Conservation (phyloP, 2,329 filamentous ascomycete species). For the Ceratocystis huliohia region DNA sequence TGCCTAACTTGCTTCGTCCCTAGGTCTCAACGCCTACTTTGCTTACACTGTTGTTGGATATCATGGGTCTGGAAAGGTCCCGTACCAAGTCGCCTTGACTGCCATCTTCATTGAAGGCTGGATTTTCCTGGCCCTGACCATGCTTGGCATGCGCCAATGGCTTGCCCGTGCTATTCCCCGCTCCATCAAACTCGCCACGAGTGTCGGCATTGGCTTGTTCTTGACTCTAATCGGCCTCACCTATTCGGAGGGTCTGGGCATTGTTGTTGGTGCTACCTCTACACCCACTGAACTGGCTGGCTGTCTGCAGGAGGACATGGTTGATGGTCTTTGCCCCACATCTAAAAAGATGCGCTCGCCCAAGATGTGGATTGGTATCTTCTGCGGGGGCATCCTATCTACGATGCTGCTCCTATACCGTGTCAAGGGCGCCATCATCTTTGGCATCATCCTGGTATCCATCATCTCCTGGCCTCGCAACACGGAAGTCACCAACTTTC, state of each 20-base stretch:
- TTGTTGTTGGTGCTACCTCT: slow-evolving; percentile 53
- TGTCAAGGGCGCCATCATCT: slow-evolving; percentile 75
- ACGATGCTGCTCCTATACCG: slow-evolving; percentile 73
- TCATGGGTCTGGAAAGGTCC: slow-evolving; percentile 59
- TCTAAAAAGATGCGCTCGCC: slow-evolving; percentile 67
- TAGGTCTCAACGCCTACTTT: slow-evolving; percentile 70
- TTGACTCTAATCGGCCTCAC: slow-evolving; percentile 63
- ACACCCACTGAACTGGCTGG: slow-evolving; percentile 67
- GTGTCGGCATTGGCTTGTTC: slow-evolving; percentile 76
- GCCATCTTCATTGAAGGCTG: slow-evolving; percentile 83
- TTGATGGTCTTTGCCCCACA: slow-evolving; percentile 43
- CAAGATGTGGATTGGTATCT: slow-evolving; percentile 78
- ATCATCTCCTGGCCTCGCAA: slow-evolving; percentile 78
- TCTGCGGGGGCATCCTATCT: slow-evolving; percentile 71
- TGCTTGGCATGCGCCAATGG: slow-evolving; percentile 78
- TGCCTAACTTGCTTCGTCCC: slow-evolving; percentile 15
- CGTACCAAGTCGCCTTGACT: slow-evolving; percentile 64
- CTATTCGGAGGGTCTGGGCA: slow-evolving; percentile 70
- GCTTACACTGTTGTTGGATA: slow-evolving; percentile 63
- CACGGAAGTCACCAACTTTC: slow-evolving; percentile 70
- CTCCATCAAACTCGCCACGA: slow-evolving; percentile 76
- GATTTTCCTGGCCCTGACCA: slow-evolving; percentile 67
- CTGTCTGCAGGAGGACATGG: slow-evolving; percentile 36
- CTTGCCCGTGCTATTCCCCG: slow-evolving; percentile 69
- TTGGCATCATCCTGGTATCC: slow-evolving; percentile 69